Percentiles rank a stretch among this genome's conserved stretches.
These are phyloP conservation scores for Diplodia seriata DNA, from an alignment of 2,329 filamentous ascomycete genomes.

Conservation along the genomic window DNA sequence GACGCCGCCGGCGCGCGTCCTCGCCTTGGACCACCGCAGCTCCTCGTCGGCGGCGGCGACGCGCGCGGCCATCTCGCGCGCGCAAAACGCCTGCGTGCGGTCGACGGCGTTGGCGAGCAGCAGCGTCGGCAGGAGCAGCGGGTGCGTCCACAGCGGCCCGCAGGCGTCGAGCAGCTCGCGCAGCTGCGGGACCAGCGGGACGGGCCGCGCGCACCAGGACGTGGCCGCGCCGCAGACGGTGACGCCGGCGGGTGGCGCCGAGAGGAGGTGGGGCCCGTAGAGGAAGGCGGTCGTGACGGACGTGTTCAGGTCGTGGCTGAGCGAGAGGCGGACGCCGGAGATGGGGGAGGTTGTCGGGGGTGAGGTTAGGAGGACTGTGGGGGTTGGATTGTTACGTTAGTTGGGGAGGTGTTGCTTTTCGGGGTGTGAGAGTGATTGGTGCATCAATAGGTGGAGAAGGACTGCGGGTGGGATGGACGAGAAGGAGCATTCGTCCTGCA, in stretches of 20 bases:
- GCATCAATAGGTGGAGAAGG: neutral
- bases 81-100: slow-evolving; percentile 14
- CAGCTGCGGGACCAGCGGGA: slow-evolving; percentile 12
- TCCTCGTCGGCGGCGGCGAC: slow-evolving; percentile 6
- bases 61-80: neutral
- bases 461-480: neutral
- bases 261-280: slow-evolving; percentile 14
- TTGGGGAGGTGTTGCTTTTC: neutral
- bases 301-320: slow-evolving; percentile 12
- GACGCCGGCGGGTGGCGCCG: neutral
- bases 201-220: neutral
- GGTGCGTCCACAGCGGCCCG: slow-evolving; percentile 2
- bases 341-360: neutral
- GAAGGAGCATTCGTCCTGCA: too few relatives aligned
- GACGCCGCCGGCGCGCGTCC: too few relatives aligned
- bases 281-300: slow-evolving; percentile 21
- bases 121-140: slow-evolving; percentile 14
- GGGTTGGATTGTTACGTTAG: neutral
- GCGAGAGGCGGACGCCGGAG: slow-evolving; percentile 7
- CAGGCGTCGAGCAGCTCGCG: slow-evolving; percentile 7
- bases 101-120: slow-evolving; percentile 5
- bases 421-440: neutral
- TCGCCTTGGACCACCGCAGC: neutral
- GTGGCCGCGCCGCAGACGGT: neutral
- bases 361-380: slow-evolving; percentile 9